Evolutionary conservation across 495 filamentous ascomycete species (phyloP), one percentile per base, ranked within the genome.

Genomic region (Daldinia decipiens): DNA sequence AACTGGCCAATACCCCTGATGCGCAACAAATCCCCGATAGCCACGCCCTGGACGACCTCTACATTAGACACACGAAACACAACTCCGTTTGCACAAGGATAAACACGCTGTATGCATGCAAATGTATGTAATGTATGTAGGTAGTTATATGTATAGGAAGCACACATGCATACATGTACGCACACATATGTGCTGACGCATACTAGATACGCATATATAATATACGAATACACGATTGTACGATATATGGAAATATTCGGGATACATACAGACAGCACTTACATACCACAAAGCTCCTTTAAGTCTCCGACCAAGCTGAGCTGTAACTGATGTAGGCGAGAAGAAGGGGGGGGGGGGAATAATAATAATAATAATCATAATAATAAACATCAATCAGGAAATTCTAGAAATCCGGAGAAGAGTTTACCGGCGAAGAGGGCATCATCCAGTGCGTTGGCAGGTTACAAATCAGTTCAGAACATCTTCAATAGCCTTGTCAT

Each of bases 21-120:
- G 62, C 56, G 71, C 50, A 70, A 67, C 32, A 66, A 73, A 70
- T 70, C 27, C 71, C 66, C 66, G 65, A 72, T 68, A 65, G 56
- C 60, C 65, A 60, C 69, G 67, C 61, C 67, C 52, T 68, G 63
- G 57, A 43, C 66, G 62, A 47, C 43, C 17, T 55, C 53, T 47
- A 54, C 5, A 59, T 45, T 72, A 68, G 15, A 69, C 58, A 64
- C 65, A 72, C 63, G 60, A 66, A 74, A 68, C 64, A 62, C 67
- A 69, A 64, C 29, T 47, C 67, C 65, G 75, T 77, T 77, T 77
- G 75, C 73, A 73, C 65, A 59, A 71, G 68, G 60, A 70, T 64
- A 73, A 62, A 68, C 65, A 68, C 51, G 57, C 70, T 13, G 64
- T 61, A 77, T 75, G 63, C 59, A 67, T 67, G 39, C 17, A 38